Conservation (phyloP, 495 filamentous ascomycete species). For the Hypoxylon fragiforme region DNA sequence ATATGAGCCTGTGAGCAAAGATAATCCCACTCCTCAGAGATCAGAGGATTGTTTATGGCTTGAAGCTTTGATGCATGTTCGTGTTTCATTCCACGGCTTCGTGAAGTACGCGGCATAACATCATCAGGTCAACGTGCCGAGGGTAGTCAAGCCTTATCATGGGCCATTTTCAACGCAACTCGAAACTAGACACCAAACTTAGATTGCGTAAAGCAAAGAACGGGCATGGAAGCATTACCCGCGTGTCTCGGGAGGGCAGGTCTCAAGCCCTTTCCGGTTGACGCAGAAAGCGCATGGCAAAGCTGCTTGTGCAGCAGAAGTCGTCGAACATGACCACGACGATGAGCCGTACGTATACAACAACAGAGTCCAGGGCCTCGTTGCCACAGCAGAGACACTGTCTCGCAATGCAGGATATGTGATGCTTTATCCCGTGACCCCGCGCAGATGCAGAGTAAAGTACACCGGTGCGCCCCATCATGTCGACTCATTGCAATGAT, state of each 20-base stretch:
- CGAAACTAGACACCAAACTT: conserved; percentile 5
- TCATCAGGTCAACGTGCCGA: conserved; percentile 15
- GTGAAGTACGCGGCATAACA: conserved; percentile 23
- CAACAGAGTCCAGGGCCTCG: conserved; percentile 13
- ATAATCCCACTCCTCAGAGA: conserved; percentile 2
- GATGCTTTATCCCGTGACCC: conserved; percentile 28
- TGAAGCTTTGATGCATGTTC: conserved; percentile 9
- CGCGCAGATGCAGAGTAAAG: conserved; percentile 17
- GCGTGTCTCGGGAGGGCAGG: conserved; percentile 31
- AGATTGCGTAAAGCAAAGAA: conserved; percentile 10
- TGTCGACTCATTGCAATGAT: conserved; percentile 3
- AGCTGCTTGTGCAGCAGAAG: conserved; percentile 14
- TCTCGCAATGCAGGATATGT: conserved; percentile 24
- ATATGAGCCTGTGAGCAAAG: conserved; percentile 8
- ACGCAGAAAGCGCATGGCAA: conserved; percentile 19
- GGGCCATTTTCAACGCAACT: conserved; percentile 1
- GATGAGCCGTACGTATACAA: conserved; percentile 7
- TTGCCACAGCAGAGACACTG: conserved; percentile 26
- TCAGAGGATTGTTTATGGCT: conserved; percentile 15
- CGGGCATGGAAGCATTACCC: conserved; percentile 18
- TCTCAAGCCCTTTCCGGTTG: conserved; percentile 21
- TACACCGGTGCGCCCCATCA: neutral
- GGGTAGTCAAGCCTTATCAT: conserved; percentile 9
- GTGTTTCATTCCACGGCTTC: conserved; percentile 26
- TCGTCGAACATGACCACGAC: conserved; percentile 5